phyloP scores from a whole-genome alignment of 2,329 filamentous ascomycete species.

The Cercospora sp. region DNA sequence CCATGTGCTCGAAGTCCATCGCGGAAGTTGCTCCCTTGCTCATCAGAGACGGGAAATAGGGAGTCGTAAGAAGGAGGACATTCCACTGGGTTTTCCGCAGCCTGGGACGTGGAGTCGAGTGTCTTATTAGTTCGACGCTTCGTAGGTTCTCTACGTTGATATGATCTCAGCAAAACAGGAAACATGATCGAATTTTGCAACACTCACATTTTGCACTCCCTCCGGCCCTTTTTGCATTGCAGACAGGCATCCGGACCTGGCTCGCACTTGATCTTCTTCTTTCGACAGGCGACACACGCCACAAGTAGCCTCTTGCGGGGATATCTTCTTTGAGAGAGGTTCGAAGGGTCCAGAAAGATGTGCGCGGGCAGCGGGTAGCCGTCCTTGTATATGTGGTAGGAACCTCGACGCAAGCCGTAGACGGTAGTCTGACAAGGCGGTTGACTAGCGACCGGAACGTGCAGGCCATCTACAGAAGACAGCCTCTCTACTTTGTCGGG shows the following conservation, averaged over 20 bases:
- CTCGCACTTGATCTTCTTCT: slow-evolving; percentile 23
- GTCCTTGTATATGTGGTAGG: slow-evolving; percentile 8
- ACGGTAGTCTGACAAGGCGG: slow-evolving; percentile 3
- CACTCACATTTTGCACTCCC: slow-evolving; percentile 17
- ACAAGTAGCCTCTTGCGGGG: slow-evolving; percentile 15
- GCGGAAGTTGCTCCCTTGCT: too few relatives aligned
- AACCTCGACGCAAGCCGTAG: neutral
- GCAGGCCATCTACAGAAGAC: neutral
- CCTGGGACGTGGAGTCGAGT: too few relatives aligned
- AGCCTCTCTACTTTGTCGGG: neutral
- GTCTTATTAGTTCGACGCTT: slow-evolving; percentile 1
- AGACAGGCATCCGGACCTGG: slow-evolving; percentile 16
- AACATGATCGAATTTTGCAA: neutral
- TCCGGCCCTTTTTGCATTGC: slow-evolving; percentile 17
- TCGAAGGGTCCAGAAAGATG: slow-evolving; percentile 12
- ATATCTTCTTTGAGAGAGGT: slow-evolving; percentile 15
- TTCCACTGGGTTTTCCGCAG: too few relatives aligned
- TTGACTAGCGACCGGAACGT: neutral
- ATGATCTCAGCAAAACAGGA: neutral
- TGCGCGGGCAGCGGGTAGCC: slow-evolving; percentile 16
- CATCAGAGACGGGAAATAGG: too few relatives aligned
- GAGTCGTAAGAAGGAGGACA: too few relatives aligned
- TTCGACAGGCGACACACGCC: slow-evolving; percentile 14
- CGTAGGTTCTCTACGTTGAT: slow-evolving; percentile 10
- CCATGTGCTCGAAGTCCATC: too few relatives aligned